A percentile compares a stretch with the other conserved stretches of the same genome.
phyloP scores from a whole-genome alignment of 768 basidiomycete species.

The Kondoa subrosea region DNA sequence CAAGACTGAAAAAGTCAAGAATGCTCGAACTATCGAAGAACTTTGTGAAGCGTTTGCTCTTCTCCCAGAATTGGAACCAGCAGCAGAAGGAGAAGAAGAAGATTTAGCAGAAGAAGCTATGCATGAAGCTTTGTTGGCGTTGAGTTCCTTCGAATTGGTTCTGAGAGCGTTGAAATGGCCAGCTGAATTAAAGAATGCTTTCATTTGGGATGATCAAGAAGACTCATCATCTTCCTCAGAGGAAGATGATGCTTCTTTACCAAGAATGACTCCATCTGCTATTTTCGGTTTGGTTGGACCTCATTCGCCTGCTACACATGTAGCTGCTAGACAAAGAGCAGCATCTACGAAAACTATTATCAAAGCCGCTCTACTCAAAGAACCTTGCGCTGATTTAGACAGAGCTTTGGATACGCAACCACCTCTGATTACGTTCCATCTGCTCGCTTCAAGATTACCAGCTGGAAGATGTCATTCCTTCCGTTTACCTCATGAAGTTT shows the following conservation, averaged over 20 bases:
- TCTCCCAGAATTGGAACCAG: constrained; percentile 19
- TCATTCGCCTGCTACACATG: neutral
- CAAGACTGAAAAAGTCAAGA: neutral
- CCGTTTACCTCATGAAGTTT: constrained; percentile 24
- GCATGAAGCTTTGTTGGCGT: constrained; percentile 27
- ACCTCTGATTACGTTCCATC: constrained; percentile 25
- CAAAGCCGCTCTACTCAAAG: constrained; percentile 1
- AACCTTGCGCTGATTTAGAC: constrained; percentile 22
- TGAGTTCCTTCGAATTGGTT: constrained; percentile 24
- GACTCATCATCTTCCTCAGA: neutral
- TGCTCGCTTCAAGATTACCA: constrained; percentile 25
- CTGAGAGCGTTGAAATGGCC: constrained; percentile 17
- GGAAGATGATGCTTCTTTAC: constrained; percentile 5
- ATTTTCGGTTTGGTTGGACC: neutral
- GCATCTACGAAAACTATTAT: constrained; percentile 5
- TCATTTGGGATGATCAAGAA: constrained; percentile 4
- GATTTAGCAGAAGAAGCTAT: constrained; percentile 25
- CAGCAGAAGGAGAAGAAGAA: constrained; percentile 24
- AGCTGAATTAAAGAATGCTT: constrained; percentile 11
- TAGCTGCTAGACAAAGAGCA: neutral
- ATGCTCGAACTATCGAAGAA: neutral
- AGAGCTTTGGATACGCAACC: constrained; percentile 23
- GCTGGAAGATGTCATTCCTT: constrained; percentile 16
- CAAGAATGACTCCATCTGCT: constrained; percentile 17
- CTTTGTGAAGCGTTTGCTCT: constrained; percentile 23